These are phyloP conservation scores for Bjerkandera adusta DNA, from an alignment of 1,284 basidiomycete genomes.

Conservation along the genomic window DNA sequence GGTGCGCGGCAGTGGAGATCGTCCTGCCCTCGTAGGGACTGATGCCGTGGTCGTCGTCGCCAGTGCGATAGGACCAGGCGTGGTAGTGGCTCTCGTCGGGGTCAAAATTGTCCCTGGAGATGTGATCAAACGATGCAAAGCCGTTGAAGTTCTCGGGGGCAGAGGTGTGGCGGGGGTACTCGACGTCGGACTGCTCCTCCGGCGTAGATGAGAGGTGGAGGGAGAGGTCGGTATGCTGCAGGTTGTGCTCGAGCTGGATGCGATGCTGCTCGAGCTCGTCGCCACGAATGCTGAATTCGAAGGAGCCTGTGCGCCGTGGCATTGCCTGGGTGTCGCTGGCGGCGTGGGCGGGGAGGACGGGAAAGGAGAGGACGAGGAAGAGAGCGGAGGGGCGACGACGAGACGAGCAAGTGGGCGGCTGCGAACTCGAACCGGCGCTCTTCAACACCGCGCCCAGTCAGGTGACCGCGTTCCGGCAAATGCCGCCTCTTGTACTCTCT, in stretches of 20 bases:
- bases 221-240: constrained; percentile 68
- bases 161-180: constrained; percentile 67
- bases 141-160: constrained; percentile 40
- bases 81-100: constrained; percentile 52
- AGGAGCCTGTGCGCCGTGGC: constrained; percentile 18
- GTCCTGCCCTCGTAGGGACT: constrained; percentile 66
- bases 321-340: constrained; percentile 5
- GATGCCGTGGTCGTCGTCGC: constrained; percentile 56
- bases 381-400: constrained; percentile 1
- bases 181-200: constrained; percentile 48
- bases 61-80: constrained; percentile 62
- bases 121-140: constrained; percentile 60
- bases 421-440: background rate
- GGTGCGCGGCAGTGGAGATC: constrained; percentile 80
- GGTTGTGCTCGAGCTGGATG: constrained; percentile 71
- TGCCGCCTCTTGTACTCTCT: background rate
- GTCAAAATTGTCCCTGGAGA: constrained; percentile 52
- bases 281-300: constrained; percentile 51
- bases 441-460: constrained; percentile 7
- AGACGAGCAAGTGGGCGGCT: constrained; percentile 3
- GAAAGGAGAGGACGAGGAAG: constrained; percentile 3
- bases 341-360: background rate
- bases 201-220: constrained; percentile 55
- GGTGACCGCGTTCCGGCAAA: constrained; percentile 9
- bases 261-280: constrained; percentile 71